Evolutionary conservation across 495 filamentous ascomycete genomes (phyloP), one percentile per base, ranked within the genome.

Genomic region (Penicillium turbatum): DNA sequence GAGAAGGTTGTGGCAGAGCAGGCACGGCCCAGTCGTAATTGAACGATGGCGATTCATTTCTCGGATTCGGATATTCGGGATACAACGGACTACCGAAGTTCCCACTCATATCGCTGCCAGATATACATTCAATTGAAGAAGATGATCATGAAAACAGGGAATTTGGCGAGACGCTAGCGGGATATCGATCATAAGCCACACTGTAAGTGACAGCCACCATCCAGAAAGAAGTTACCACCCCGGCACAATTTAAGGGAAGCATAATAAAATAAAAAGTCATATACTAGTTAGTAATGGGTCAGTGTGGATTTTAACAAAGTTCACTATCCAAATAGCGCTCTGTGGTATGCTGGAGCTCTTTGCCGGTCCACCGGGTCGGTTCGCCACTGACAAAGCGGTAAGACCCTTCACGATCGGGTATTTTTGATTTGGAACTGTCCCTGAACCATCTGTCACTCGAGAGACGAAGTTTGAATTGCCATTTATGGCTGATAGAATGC

Each of bases 261-360:
- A 49, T 26, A 47, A 50, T 39, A 55, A 43, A 48, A 51, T 43
- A 5, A 54, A 52, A 55, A 50, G 39, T 30, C 2, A 37, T 43
- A 42, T 47, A 51, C 41, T 24, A 35, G 41, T 51, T 37, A 42
- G 32, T 13, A 0, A 12, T 16, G n/a, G n/a, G n/a, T 3, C 26
- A 11, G 7, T 15, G 19, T 48, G 45, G 21, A 4, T 17, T 11
- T 24, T 45, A 38, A n/a, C 26, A 19, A 37, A 53, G 56, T 53
- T 45, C 52, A 57, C 46, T 48, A 51, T 41, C 21, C 34, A 30
- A 52, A 59, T 40, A 48, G 37, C 31, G 59, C 31, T 15, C 39
- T 66, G 57, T 75, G 72, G 69, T 73, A 69, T 67, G 72, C 63
- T 63, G 70, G 70, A 69, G 62, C 40, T 59, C 34, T 66, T 39